These are phyloP conservation scores for Pseudocercospora fijiensis DNA, from an alignment of 2,329 filamentous ascomycete species.

Conservation along the genomic window DNA sequence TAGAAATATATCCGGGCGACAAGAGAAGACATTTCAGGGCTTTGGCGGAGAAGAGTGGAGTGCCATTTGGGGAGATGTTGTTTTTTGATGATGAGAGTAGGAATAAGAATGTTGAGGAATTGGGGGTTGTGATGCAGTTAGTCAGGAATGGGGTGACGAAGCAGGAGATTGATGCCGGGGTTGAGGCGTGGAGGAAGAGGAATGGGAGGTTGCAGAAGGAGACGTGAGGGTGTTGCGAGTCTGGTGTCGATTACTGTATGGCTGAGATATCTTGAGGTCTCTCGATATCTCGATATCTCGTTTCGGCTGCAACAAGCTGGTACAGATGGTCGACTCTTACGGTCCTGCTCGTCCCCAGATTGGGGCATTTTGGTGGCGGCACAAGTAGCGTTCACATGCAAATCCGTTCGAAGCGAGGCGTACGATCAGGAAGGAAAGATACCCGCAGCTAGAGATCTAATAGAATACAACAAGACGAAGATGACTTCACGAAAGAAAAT, in stretches of 20 bases:
- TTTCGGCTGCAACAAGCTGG: too few relatives aligned
- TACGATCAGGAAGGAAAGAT: neutral
- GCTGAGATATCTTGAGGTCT: neutral
- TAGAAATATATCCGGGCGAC: constrained; percentile 67
- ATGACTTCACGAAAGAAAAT: neutral
- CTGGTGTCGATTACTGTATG: neutral
- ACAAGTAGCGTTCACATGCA: neutral
- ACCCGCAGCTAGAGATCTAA: neutral
- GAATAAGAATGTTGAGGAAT: constrained; percentile 75
- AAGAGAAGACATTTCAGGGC: constrained; percentile 84
- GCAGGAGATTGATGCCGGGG: constrained; percentile 74
- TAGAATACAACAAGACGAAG: neutral
- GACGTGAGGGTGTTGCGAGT: neutral
- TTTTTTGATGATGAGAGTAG: constrained; percentile 93
- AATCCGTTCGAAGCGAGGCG: neutral
- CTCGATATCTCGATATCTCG: too few relatives aligned
- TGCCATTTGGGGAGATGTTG: constrained; percentile 79
- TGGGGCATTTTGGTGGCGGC: too few relatives aligned
- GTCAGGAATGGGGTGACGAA: constrained; percentile 76
- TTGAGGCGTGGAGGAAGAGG: constrained; percentile 76
- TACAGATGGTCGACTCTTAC: too few relatives aligned
- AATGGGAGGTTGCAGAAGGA: constrained; percentile 50
- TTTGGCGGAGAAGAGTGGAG: constrained; percentile 67
- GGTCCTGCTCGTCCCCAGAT: neutral
- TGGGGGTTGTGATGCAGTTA: constrained; percentile 83